Percentiles rank a stretch among this genome's conserved stretches.
Conservation (phyloP, 176 grass and related monocot species). For the Poa annua region DNA sequence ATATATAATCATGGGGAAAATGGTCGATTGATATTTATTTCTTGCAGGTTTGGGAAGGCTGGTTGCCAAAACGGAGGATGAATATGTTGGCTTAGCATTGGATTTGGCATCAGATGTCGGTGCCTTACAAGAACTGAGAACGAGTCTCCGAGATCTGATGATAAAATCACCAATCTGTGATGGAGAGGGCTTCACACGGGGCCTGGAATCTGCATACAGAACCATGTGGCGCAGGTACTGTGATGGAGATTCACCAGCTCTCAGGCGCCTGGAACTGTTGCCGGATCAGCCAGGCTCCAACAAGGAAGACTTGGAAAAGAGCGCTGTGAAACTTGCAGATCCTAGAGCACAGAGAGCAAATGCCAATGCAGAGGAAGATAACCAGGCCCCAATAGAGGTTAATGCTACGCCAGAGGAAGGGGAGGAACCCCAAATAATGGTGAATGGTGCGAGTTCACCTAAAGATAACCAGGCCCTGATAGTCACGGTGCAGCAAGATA, state of each 20-base stretch:
- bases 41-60: conserved; percentile 59
- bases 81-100: conserved; percentile 70
- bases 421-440: conserved; percentile 15
- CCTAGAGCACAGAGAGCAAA: conserved; percentile 41
- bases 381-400: conserved; percentile 11
- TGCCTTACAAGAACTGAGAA: conserved; percentile 78
- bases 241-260: conserved; percentile 65
- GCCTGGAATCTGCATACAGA: conserved; percentile 89
- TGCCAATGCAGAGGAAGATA: conserved; percentile 40
- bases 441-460: conserved; percentile 39
- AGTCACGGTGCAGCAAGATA: conserved; percentile 40
- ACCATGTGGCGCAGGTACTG: conserved; percentile 94
- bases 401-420: conserved; percentile 36
- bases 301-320: conserved; percentile 50
- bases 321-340: conserved; percentile 39
- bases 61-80: conserved; percentile 76
- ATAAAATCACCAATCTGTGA: conserved; percentile 82
- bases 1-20: conserved; percentile 10
- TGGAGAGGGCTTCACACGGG: conserved; percentile 68
- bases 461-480: conserved; percentile 29
- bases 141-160: conserved; percentile 84
- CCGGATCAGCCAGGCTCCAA: conserved; percentile 37
- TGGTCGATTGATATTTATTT: conserved; percentile 25
- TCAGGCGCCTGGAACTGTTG: conserved; percentile 62
- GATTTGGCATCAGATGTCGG: conserved; percentile 79